Evolutionary conservation across 1,284 basidiomycete species (phyloP), one percentile per base, ranked within the genome.

Genomic region (Mycena sp.): DNA sequence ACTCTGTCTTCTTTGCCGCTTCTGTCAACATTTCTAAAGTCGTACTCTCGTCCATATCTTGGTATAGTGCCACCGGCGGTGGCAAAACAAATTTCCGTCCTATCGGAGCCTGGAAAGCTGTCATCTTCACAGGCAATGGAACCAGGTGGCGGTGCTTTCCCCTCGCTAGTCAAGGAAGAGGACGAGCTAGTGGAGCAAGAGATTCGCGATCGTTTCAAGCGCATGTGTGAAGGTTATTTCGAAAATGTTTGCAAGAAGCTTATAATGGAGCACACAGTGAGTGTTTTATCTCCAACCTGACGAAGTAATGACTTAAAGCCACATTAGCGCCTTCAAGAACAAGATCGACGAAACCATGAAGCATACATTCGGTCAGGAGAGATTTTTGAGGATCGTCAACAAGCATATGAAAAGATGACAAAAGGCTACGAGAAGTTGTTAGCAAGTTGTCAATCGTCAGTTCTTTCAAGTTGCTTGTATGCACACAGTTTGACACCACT

Each of bases 301-400:
- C 48, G 38, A 59, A 57, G 45, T 26, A 23, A 61, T 45, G 61
- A 32, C 50, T 67, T 16, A 32, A 73, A 29, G 28, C 11, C 52
- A 54, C 48, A 28, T 9, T 52, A 98, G 93, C 90, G 92, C 63
- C 82, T 99, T 43, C 94, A 98, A 87, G 95, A 98, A 67, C 96
- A 98, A 78, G 98, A 99, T 74, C 89, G 91, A 68, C 87, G 92
- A 53, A 99, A 99, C 70, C 96, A 98, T 72, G 97, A 99, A 80
- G 98, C 97, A 61, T 99, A 99, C 76, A 99, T 99, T 72, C 93
- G 95, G 38, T 98, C 95, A 1, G 97, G 97, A 25, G 96, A 99
- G 78, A 98, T 99, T 68, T 99, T 99, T 70, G 98, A 99, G 75
- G 98, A 99, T 77, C 89, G 98, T 19, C 96, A 99, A 75, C 96